Base-by-base conservation (phyloP, 208 protist genomes). In the Trypanosoma avium region DNA sequence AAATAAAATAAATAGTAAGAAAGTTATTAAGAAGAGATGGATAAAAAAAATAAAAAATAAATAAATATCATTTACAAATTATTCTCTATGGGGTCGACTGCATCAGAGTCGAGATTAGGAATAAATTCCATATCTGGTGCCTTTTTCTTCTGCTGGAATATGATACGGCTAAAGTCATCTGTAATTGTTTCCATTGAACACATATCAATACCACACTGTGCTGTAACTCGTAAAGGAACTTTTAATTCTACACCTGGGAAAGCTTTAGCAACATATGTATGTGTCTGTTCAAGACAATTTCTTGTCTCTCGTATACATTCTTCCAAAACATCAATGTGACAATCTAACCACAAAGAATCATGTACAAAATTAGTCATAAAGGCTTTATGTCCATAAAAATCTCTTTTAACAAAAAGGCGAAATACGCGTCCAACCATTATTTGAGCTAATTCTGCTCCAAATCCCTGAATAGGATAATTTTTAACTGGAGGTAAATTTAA, bases 391-490 rank as follows among this genome's bases (percentile, higher is more conserved):
- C 75, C 64, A 70, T 92, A 96, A 73, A 85, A 88, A 62, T 80
- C 46, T 19, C 63, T 81, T 48, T 64, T 49, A 19, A 88, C 29
- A 60, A 96, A 91, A 45, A 84, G 84, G 6, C 87, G 84, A 47
- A 79, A 86, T 29, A 92, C 67, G 7, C 81, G 81, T n/a, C 90
- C 90, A 56, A 96, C 48, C 84, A 93, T 93, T 73, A 96, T 93
- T 73, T 96, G 90, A 32, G 86, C 86, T 15, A 96, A 61, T 77
- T 96, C 86, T 5, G 90, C 90, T 29, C 87, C 90, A 70, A 92
- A 96, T 29, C 82, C 82, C 40, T 96, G 90, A 56, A 96, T 92
- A 22, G 90, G 90, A 64, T 96, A 96, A 61, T 96, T 96, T 67
- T 93, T 93, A 13, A 96, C 54, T 2, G 86, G 85, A 3, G 90